Evolutionary conservation across 306 rosid species (phyloP).

Genomic region (Vicia sativa): DNA sequence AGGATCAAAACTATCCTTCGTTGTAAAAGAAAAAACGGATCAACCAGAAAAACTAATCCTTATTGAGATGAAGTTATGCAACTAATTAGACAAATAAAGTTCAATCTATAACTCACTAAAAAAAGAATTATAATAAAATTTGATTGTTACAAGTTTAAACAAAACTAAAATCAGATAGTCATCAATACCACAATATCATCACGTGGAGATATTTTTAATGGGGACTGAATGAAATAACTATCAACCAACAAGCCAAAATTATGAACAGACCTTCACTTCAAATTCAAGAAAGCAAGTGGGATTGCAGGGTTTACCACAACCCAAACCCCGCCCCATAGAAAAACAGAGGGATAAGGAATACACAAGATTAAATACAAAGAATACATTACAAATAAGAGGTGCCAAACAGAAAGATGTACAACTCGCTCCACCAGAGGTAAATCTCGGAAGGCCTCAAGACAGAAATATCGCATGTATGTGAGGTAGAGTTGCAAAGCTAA

Average conservation of each 20-base stretch:
- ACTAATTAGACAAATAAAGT: not conserved
- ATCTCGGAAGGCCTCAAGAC: slow-evolving; percentile 44
- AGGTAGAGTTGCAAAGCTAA: slow-evolving; percentile 48
- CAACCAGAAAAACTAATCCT: not conserved
- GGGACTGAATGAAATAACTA: slow-evolving; percentile 14
- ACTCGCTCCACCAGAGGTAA: slow-evolving; percentile 50
- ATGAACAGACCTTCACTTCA: slow-evolving; percentile 39
- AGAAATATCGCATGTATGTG: slow-evolving; percentile 30
- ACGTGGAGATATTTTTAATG: slow-evolving; percentile 19
- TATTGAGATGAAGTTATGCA: slow-evolving; percentile 19
- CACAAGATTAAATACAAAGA: slow-evolving; percentile 59
- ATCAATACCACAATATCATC: slow-evolving; percentile 31
- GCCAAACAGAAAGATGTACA: slow-evolving; percentile 46
- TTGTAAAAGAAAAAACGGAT: not conserved
- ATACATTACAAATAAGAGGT: slow-evolving; percentile 63
- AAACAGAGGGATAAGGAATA: slow-evolving; percentile 43
- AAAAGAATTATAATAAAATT: slow-evolving; percentile 28
- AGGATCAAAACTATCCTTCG: not conserved
- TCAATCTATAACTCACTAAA: slow-evolving; percentile 11
- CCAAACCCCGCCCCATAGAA: slow-evolving; percentile 29
- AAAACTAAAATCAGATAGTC: slow-evolving; percentile 27
- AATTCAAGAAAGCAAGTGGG: slow-evolving; percentile 21
- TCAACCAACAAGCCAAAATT: slow-evolving; percentile 41
- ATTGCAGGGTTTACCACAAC: slow-evolving; percentile 28
- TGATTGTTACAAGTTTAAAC: slow-evolving; percentile 9